Conservation (phyloP, 1,284 basidiomycete genomes). For the Cerrena zonata region DNA sequence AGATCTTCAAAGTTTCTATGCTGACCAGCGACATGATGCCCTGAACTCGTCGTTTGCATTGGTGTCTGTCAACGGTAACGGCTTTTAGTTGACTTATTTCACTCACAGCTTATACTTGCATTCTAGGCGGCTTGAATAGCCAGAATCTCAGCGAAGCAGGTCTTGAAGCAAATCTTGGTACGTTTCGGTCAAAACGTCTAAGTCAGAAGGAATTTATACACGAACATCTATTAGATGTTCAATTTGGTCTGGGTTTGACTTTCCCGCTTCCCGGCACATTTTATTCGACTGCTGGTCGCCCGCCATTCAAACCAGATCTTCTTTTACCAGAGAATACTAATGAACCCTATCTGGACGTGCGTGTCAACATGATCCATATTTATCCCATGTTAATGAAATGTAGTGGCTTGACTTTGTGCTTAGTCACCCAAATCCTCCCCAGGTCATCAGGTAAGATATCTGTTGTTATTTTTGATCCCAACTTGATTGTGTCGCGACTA, state of each 20-base stretch:
- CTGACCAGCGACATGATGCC: conserved; percentile 28
- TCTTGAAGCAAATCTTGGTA: conserved; percentile 58
- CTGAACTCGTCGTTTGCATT: conserved; percentile 41
- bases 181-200: background rate
- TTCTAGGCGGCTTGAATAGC: conserved; percentile 49
- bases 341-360: conserved; percentile 57
- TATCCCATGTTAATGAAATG: conserved; percentile 4
- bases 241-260: conserved; percentile 60
- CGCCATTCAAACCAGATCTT: conserved; percentile 53
- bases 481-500: too few relatives aligned
- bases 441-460: conserved; percentile 41
- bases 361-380: conserved; percentile 11
- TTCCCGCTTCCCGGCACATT: conserved; percentile 45
- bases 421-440: conserved; percentile 36
- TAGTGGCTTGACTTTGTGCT: conserved; percentile 56
- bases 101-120: background rate
- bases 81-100: background rate
- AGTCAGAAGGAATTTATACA: too few relatives aligned
- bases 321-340: conserved; percentile 41
- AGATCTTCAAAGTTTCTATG: conserved; percentile 40
- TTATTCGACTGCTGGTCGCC: conserved; percentile 55
- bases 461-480: too few relatives aligned
- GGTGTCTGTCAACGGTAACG: conserved; percentile 27
- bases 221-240: conserved; percentile 39
- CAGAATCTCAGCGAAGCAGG: conserved; percentile 54